Evolutionary conservation across 2,329 filamentous ascomycete genomes (phyloP).

Genomic region (Claviceps digitariae): DNA sequence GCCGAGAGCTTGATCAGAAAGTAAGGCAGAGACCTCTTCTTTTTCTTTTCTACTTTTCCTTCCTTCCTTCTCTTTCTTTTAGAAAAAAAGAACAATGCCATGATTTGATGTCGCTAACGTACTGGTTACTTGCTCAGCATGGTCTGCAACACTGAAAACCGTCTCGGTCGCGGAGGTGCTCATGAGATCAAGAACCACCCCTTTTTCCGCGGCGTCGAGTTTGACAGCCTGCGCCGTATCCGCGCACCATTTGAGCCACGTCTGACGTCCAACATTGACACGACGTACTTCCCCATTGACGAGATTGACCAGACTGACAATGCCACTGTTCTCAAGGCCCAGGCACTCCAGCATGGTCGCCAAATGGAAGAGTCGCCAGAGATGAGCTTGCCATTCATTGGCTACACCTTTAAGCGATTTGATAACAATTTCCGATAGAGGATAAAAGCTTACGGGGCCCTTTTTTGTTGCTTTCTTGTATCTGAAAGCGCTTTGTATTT

Average conservation of each 20-base stretch:
- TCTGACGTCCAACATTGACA: conserved; percentile 84
- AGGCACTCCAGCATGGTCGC: conserved; percentile 58
- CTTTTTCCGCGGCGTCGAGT: conserved; percentile 95
- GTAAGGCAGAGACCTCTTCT: conserved; percentile 77
- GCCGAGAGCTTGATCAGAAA: conserved; percentile 86
- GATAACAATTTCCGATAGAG: conserved; percentile 51
- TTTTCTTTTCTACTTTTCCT: no score
- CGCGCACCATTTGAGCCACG: conserved; percentile 93
- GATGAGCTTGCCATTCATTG: conserved; percentile 72
- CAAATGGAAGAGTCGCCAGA: conserved; percentile 69
- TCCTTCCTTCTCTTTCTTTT: no score
- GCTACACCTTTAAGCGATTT: conserved; percentile 81
- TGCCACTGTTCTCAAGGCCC: conserved; percentile 62
- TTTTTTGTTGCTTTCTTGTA: background rate
- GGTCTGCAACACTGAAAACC: conserved; percentile 76
- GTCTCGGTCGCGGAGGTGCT: conserved; percentile 70
- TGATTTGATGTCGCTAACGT: no score
- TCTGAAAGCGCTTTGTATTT: background rate
- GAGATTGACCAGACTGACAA: conserved; percentile 89
- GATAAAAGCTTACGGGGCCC: background rate
- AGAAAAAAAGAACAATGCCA: no score
- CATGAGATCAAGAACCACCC: conserved; percentile 86
- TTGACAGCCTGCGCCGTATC: conserved; percentile 83
- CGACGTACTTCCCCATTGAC: conserved; percentile 96
- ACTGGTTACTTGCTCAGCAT: conserved; percentile 29